These are phyloP conservation scores for Xylaria sp. DNA, from an alignment of 2,329 filamentous ascomycete species.

Conservation along the genomic window DNA sequence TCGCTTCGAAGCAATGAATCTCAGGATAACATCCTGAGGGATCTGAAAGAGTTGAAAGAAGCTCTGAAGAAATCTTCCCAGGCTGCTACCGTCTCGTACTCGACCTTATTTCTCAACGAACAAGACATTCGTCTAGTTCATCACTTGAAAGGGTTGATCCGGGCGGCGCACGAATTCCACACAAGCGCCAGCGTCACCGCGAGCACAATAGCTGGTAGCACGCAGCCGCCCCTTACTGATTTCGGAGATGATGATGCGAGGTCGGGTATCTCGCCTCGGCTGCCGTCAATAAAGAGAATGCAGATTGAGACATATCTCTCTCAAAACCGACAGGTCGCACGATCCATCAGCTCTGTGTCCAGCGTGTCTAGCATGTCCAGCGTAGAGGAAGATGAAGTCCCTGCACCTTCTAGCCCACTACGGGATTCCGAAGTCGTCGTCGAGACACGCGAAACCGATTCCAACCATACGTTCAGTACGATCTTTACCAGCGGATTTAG, in stretches of 20 bases:
- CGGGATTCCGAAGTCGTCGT: slow-evolving; percentile 4
- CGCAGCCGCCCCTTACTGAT: slow-evolving; percentile 33
- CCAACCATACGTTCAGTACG: slow-evolving; percentile 28
- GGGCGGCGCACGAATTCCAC: slow-evolving; percentile 37
- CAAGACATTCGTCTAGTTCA: slow-evolving; percentile 33
- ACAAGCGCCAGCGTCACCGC: slow-evolving; percentile 36
- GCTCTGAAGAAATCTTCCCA: slow-evolving; percentile 37
- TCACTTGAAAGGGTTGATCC: slow-evolving; percentile 34
- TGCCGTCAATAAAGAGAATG: slow-evolving; percentile 35
- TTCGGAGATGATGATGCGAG: slow-evolving; percentile 34
- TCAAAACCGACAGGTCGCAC: slow-evolving; percentile 22
- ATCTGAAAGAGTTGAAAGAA: slow-evolving; percentile 37
- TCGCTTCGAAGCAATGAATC: slow-evolving; percentile 38
- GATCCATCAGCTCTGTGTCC: slow-evolving; percentile 16
- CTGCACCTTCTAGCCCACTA: neutral
- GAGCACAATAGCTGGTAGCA: slow-evolving; percentile 33
- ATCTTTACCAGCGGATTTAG: slow-evolving; percentile 35
- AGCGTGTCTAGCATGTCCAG: neutral
- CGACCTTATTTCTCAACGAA: slow-evolving; percentile 35
- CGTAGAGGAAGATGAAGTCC: neutral
- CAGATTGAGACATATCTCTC: slow-evolving; percentile 37
- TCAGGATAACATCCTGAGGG: slow-evolving; percentile 35
- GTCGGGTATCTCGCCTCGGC: slow-evolving; percentile 20
- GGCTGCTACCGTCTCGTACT: slow-evolving; percentile 36
- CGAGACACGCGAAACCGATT: slow-evolving; percentile 14